A percentile compares a stretch with the other conserved stretches of the same genome.
These are phyloP conservation scores for Trichoderma sp. DNA, from an alignment of 2,329 filamentous ascomycete genomes.

Conservation along the genomic window DNA sequence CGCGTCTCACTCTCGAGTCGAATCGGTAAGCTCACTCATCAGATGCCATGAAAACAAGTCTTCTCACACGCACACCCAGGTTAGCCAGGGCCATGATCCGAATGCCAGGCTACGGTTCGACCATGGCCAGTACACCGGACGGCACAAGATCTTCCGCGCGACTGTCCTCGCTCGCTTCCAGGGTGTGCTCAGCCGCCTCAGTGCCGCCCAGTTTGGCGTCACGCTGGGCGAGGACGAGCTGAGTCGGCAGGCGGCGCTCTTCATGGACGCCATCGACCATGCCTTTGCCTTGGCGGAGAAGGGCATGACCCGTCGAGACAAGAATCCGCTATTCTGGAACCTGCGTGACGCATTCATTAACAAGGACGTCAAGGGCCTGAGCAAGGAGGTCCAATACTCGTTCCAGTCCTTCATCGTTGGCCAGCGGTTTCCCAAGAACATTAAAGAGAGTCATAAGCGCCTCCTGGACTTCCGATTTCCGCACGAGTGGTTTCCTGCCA, in stretches of 20 bases:
- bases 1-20: slow-evolving; percentile 30
- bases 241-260: slow-evolving; percentile 49
- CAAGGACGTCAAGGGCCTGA: slow-evolving; percentile 54
- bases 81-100: slow-evolving; percentile 42
- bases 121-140: slow-evolving; percentile 33
- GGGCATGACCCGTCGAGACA: slow-evolving; percentile 42
- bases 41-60: not conserved
- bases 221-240: slow-evolving; percentile 46
- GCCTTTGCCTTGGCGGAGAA: slow-evolving; percentile 50
- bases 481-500: slow-evolving; percentile 87
- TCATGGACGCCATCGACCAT: slow-evolving; percentile 49
- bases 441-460: slow-evolving; percentile 49
- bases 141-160: slow-evolving; percentile 41
- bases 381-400: slow-evolving; percentile 63
- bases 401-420: slow-evolving; percentile 69
- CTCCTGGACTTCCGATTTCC: slow-evolving; percentile 87
- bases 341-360: slow-evolving; percentile 63
- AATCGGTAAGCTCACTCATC: slow-evolving; percentile 34
- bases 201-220: slow-evolving; percentile 34
- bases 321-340: slow-evolving; percentile 60
- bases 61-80: slow-evolving; percentile 32
- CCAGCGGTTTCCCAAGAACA: slow-evolving; percentile 56
- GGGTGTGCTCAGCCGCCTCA: slow-evolving; percentile 38
- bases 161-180: slow-evolving; percentile 44
- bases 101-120: slow-evolving; percentile 39